Percentiles rank a stretch among this genome's conserved stretches.
Evolutionary conservation across 2,329 filamentous ascomycete genomes (phyloP).

Genomic region (Teratosphaeria destructans): DNA sequence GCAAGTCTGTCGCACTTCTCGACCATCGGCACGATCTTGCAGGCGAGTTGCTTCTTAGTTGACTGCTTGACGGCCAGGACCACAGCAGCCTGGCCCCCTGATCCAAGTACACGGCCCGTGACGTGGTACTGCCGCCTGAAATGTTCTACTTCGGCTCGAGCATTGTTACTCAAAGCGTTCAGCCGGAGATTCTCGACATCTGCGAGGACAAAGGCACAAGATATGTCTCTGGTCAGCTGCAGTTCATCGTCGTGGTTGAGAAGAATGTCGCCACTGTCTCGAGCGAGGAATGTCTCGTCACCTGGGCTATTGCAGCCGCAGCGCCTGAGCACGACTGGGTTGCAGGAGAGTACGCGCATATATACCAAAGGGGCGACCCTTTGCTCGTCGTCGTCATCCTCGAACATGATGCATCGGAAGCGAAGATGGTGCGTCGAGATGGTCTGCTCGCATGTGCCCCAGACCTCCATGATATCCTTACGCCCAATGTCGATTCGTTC

Average conservation of each 20-base stretch:
- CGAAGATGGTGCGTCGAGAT: constrained; percentile 38
- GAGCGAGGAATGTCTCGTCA: constrained; percentile 18
- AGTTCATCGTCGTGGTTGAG: constrained; percentile 36
- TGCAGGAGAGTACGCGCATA: constrained; percentile 35
- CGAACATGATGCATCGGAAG: constrained; percentile 38
- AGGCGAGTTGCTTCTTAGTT: constrained; percentile 53
- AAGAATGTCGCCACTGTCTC: constrained; percentile 28
- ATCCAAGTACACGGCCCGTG: constrained; percentile 41
- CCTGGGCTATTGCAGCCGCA: constrained; percentile 16
- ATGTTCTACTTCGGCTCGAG: constrained; percentile 14
- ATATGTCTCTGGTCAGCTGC: constrained; percentile 19
- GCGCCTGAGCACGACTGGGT: constrained; percentile 30
- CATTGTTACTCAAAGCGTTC: constrained; percentile 1
- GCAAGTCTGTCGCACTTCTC: constrained; percentile 2
- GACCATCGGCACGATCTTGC: constrained; percentile 46
- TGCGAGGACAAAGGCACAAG: constrained; percentile 16
- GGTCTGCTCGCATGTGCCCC: constrained; percentile 20
- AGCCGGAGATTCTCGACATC: constrained; percentile 1
- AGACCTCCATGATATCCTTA: constrained; percentile 10
- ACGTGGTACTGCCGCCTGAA: constrained; percentile 42
- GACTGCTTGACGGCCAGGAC: constrained; percentile 43
- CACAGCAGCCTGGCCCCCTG: constrained; percentile 45
- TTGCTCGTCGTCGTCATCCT: constrained; percentile 23
- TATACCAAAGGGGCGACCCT: constrained; percentile 37
- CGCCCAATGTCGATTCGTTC: constrained; percentile 23